Base-by-base conservation (phyloP, 2,329 filamentous ascomycete genomes). In the Podosphaera aphanis region DNA sequence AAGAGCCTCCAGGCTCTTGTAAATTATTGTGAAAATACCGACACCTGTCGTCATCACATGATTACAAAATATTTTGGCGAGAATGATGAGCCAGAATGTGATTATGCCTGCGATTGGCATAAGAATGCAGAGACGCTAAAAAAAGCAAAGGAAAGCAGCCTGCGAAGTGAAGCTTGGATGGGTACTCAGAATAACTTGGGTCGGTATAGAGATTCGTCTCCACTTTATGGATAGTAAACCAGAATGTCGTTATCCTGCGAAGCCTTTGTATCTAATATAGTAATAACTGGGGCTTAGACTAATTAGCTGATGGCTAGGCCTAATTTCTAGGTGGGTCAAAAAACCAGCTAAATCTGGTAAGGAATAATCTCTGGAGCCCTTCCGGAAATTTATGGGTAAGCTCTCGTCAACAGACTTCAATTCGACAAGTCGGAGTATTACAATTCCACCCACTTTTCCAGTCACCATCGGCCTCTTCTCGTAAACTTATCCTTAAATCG, bases 11-110 rank as follows among this genome's bases (percentile, higher is more conserved):
- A 74, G 48, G 70, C 75, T 23, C 66, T 95, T 15, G 72, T 86
- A 2, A 64, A 72, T 8, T 94, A 93, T 57, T 93, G 86, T 59
- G 88, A 95, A 61, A 73, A 73, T 47, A 80, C 75, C 0, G 67
- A 65, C 10, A 64, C 64, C 10, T 95, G 88, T 57, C 71, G 85
- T 42, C 88, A 95, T 57, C 69, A 71, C 42, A 60, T 77, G 20
- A 83, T 93, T 46, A 77, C 74, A 51, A 68, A 69, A 43, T 88
- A 90, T 57, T 93, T 90, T 62, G 81, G 79, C 2, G 82, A 88
- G 58, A 60, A 59, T 15, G 57, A 63, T 38, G 59, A 62, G 11
- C 71, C 74, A 1, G 64, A 65, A 18, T 86, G 81, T 54, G 74
- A 83, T 52, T 81, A 71, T 63, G 81, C 81, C 2, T 86, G 81